Conservation (phyloP, 208 protist genomes). For the Leishmania tropica region DNA sequence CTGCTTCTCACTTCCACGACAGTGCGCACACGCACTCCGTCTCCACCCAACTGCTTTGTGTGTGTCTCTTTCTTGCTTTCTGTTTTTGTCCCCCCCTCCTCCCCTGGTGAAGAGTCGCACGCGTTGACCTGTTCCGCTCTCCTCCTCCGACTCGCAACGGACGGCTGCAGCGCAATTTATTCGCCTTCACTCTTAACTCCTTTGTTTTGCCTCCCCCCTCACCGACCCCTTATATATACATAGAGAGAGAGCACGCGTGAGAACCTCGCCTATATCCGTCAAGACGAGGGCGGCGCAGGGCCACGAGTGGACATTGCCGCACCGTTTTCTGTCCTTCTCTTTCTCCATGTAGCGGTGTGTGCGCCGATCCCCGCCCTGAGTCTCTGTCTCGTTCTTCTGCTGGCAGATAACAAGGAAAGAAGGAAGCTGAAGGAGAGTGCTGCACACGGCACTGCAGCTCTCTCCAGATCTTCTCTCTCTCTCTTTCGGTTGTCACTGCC, state of each 20-base stretch:
- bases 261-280: neutral
- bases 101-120: constrained; percentile 1
- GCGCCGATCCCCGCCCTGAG: neutral
- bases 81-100: neutral
- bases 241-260: neutral
- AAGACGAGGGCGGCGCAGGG: neutral
- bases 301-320: neutral
- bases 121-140: neutral
- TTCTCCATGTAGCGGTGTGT: neutral
- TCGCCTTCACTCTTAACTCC: neutral
- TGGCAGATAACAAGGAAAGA: neutral
- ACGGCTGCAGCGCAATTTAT: neutral
- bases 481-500: neutral
- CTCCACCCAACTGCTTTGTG: neutral
- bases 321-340: neutral
- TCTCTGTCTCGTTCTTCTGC: neutral
- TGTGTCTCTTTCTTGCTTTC: neutral
- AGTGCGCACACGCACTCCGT: neutral
- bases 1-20: neutral
- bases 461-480: neutral
- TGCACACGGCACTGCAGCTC: neutral
- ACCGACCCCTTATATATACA: neutral
- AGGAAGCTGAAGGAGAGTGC: neutral
- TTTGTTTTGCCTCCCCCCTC: neutral
- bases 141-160: neutral